phyloP scores from a whole-genome alignment of 75 land plant species.

The Chamaecyparis obtusa region DNA sequence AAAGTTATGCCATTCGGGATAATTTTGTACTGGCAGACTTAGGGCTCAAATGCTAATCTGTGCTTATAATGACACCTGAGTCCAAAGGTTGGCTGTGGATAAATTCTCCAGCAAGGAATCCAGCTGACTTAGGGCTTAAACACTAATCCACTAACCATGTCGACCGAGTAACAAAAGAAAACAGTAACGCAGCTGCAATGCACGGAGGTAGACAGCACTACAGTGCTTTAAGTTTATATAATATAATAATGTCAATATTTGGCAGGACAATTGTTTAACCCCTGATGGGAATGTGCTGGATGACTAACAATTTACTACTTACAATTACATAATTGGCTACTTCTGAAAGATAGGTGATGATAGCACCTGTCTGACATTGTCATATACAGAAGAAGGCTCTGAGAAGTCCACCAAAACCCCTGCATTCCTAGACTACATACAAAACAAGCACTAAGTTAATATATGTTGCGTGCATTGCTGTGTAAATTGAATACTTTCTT shows the following conservation, averaged over 20 bases:
- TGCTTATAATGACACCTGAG: neutral
- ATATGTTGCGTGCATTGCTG: neutral
- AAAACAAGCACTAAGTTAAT: slow-evolving; percentile 1
- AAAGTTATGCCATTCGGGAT: neutral
- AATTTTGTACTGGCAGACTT: neutral
- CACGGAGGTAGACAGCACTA: neutral
- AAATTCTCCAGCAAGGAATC: neutral
- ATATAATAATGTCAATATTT: neutral
- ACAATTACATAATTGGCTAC: neutral
- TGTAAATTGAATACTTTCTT: neutral
- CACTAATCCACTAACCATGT: neutral
- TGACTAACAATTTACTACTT: neutral
- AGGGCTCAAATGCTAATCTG: neutral
- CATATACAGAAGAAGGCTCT: slow-evolving; percentile 63
- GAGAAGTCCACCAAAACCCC: slow-evolving; percentile 87
- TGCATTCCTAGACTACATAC: slow-evolving; percentile 44
- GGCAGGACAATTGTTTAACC: neutral
- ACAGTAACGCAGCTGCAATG: neutral
- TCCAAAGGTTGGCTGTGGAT: neutral
- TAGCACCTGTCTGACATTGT: slow-evolving; percentile 86
- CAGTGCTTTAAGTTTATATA: neutral
- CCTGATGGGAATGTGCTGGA: neutral
- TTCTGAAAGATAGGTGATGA: neutral
- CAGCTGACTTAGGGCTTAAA: neutral
- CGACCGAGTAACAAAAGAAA: neutral